Percentiles rank a stretch among this genome's conserved stretches.
Conservation (phyloP, 768 basidiomycete genomes). For the Macrolepiota dolichaula region DNA sequence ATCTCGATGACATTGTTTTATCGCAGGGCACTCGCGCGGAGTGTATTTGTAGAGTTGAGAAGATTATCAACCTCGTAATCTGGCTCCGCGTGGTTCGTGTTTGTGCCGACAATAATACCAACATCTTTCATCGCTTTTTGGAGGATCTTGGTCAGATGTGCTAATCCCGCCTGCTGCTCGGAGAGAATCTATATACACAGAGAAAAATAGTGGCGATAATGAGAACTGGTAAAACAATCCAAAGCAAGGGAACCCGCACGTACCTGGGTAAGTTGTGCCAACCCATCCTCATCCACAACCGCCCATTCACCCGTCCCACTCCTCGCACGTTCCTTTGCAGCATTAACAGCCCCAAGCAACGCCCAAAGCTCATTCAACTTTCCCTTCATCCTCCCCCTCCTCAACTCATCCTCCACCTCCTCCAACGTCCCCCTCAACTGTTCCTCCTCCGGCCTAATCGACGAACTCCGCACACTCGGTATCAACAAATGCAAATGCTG, state of each 20-base stretch:
- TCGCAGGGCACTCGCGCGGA: slow-evolving; percentile 34
- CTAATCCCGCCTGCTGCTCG: slow-evolving; percentile 78
- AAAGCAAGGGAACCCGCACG: slow-evolving; percentile 15
- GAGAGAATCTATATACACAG: slow-evolving; percentile 62
- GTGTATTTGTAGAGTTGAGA: slow-evolving; percentile 32
- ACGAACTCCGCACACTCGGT: slow-evolving; percentile 68
- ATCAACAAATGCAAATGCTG: slow-evolving; percentile 80
- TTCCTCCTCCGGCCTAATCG: slow-evolving; percentile 81
- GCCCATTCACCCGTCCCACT: slow-evolving; percentile 60
- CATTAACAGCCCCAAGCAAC: slow-evolving; percentile 68
- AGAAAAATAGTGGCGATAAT: not conserved
- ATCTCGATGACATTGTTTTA: slow-evolving; percentile 16
- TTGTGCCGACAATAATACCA: slow-evolving; percentile 54
- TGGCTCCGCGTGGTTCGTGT: slow-evolving; percentile 14
- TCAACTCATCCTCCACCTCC: slow-evolving; percentile 71
- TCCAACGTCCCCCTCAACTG: slow-evolving; percentile 66
- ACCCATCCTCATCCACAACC: slow-evolving; percentile 84
- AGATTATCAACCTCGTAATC: slow-evolving; percentile 25
- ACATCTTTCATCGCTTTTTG: slow-evolving; percentile 64
- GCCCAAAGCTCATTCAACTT: slow-evolving; percentile 88
- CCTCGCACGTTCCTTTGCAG: slow-evolving; percentile 49
- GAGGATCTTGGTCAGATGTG: slow-evolving; percentile 75
- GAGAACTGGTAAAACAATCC: slow-evolving; percentile 7
- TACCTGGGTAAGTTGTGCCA: slow-evolving; percentile 74
- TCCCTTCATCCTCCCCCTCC: slow-evolving; percentile 58